Evolutionary conservation across 2,329 filamentous ascomycete species (phyloP), one percentile per base, ranked within the genome.

Genomic region (Sporothrix brunneoviolacea): DNA sequence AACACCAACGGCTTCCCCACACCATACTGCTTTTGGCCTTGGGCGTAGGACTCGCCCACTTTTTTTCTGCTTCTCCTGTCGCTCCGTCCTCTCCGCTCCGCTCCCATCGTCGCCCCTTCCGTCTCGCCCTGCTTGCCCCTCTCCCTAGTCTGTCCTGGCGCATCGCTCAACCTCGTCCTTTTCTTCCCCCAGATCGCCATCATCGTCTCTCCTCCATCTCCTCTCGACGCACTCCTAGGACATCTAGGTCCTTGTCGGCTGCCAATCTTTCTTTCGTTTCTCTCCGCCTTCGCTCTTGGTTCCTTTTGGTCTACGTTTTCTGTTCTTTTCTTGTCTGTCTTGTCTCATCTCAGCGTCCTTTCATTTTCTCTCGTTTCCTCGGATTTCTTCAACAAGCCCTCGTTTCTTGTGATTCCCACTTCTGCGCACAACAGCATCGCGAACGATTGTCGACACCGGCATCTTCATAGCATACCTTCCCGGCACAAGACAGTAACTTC

Each of bases 1-100:
- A 24, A 24, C 52, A 15, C 36, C 48, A 47, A 50, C 49, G 35
- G 51, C 41, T 51, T 54, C 52, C 48, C 52, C 53, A 55, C 54
- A 55, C 52, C 41, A 53, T 22, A 33, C 49, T 36, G 37, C 27
- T 49, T 54, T 42, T 12, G 45, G 51, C 27, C 49, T 38, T 28
- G 16, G n/a, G 22, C 27, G 30, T 33, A n/a, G 32, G 9, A 38
- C 33, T 50, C 28, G 45, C 44, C 51, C 16, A 43, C 33, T 35
- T 50, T 24, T 40, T 35, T 35, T 8, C 32, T 21, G 33, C 12
- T 21, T 33, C 41, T 43, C 48, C 12, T n/a, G n/a, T 40, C 21
- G 32, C 22, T 30, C 40, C 41, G 12, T n/a, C 45, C 50, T 45
- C 43, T 28, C 45, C 30, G 7, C 36, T 18, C 22, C 28, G 32